phyloP scores from a whole-genome alignment of 2,329 filamentous ascomycete genomes.

The Aspergillus floridensis region DNA sequence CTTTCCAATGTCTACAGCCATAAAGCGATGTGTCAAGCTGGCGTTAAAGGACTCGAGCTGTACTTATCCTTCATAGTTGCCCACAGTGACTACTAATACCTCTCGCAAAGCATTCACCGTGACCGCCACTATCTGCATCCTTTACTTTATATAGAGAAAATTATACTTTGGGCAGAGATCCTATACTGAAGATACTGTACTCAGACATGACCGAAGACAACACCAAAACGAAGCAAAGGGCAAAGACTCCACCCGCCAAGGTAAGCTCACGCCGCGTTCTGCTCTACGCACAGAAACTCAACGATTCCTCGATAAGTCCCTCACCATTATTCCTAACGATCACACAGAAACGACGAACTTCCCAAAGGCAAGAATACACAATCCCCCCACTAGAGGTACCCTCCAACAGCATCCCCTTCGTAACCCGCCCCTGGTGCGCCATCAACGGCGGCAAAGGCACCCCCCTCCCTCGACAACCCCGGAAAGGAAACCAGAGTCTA shows the following conservation, averaged over 20 bases:
- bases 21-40: too few species aligned
- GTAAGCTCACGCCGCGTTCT: not conserved
- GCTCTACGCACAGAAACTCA: not conserved
- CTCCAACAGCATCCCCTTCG: not conserved
- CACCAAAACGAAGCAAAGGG: not conserved
- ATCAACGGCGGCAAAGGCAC: not conserved
- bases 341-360: not conserved
- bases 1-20: too few species aligned
- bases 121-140: too few species aligned
- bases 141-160: too few species aligned
- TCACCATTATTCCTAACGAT: not conserved
- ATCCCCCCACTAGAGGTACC: not conserved
- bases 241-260: not conserved
- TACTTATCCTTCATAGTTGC: too few species aligned
- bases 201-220: not conserved
- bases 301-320: not conserved
- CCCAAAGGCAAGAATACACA: not conserved
- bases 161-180: too few species aligned
- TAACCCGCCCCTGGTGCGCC: not conserved
- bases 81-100: too few species aligned
- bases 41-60: too few species aligned
- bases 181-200: too few species aligned
- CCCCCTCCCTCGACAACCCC: not conserved
- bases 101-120: too few species aligned
- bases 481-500: not conserved